Evolutionary conservation across 306 rosid genomes (phyloP).

Genomic region (Vicia sativa): DNA sequence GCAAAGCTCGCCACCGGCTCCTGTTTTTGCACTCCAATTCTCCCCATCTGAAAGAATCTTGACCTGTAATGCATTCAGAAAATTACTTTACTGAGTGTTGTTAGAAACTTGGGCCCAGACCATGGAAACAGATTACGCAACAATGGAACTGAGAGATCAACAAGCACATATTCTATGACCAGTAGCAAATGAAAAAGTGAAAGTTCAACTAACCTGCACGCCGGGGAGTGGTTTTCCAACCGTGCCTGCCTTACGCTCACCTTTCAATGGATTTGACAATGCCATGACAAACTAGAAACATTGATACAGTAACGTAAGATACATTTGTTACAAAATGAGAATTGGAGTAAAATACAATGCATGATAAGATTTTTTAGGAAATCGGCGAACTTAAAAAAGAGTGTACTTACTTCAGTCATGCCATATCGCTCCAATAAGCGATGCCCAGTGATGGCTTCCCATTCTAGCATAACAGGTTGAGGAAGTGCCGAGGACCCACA

Average conservation of each 20-base stretch:
- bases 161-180: conserved; percentile 7
- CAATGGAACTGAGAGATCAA: conserved; percentile 25
- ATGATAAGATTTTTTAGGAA: conserved; percentile 27
- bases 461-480: conserved; percentile 82
- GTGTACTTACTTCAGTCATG: conserved; percentile 84
- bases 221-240: conserved; percentile 96
- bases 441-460: conserved; percentile 89
- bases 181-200: conserved; percentile 14
- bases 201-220: conserved; percentile 68
- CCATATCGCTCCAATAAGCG: conserved; percentile 92
- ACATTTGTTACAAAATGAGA: conserved; percentile 5
- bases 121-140: conserved; percentile 13
- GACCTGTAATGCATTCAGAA: conserved; percentile 52
- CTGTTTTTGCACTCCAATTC: conserved; percentile 33
- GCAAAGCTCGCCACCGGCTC: conserved; percentile 86
- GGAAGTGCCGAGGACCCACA: conserved; percentile 99
- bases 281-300: conserved; percentile 91
- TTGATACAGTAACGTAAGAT: conserved; percentile 31
- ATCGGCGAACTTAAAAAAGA: conserved; percentile 32
- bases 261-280: conserved; percentile 88
- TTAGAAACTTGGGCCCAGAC: conserved; percentile 17
- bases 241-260: conserved; percentile 84
- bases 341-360: conserved; percentile 21
- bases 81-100: conserved; percentile 15
- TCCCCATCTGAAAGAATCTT: conserved; percentile 63